Base-by-base conservation (phyloP, 495 filamentous ascomycete species). In the Xylaria longipes region DNA sequence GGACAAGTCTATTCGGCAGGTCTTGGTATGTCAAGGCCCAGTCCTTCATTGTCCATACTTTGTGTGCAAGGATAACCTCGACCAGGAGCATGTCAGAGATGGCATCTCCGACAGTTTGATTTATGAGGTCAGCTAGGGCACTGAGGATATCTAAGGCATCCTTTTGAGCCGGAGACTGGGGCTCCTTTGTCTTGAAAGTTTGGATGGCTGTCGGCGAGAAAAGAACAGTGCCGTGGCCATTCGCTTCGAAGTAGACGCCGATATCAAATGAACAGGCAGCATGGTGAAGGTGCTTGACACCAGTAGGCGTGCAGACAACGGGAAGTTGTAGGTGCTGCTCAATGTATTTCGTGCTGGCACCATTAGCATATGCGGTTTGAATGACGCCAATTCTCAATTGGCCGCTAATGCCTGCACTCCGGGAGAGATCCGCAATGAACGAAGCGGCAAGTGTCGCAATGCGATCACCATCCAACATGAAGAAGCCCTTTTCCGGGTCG, bases 231-330 rank as follows among this genome's bases (percentile, higher is more conserved):
- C 96, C 96, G 80, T 99, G 96, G 61, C 96, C 96, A 77, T 99
- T 99, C 62, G 96, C 96, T 82, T 99, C 96, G 76, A 99, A 99
- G 82, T 99, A 99, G 65, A 98, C 94, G 52, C 96, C 96, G 63
- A 97, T 90, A 77, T 98, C 97, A 75, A 94, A 97, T 29, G 91
- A 91, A 66, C 92, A 88, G 37, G 96, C 96, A 20, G 93, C 96
- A 78, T 98, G 97, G 82, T 99, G 96, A 50, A 99, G 91, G 79
- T 97, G 91, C 85, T 99, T 99, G 56, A 99, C 97, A 76, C 96
- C 96, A 2, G 96, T 99, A 54, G 93, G 89, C 15, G 96, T 98
- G 87, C 93, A 98, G 67, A 95, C 89, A 27, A 96, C 93, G 25
- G 94, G 94, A 31, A 99, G 90, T 75, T 94, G 93, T 33, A 99